phyloP scores from a whole-genome alignment of 2,329 filamentous ascomycete species.

The Fusarium tanahbumbuense region DNA sequence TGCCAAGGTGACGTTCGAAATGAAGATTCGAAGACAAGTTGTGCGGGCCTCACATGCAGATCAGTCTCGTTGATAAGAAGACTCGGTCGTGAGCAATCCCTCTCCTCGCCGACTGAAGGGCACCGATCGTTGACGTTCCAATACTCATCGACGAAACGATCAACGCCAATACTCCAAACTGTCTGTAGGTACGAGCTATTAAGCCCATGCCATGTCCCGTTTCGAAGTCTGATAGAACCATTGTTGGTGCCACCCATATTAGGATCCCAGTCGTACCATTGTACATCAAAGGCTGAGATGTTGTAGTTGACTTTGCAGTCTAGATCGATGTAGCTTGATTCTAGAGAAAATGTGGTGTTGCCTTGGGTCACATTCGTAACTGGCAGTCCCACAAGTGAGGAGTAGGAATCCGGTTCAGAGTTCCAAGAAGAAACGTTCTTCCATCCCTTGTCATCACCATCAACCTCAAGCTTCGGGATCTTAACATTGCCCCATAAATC shows the following conservation, averaged over 20 bases:
- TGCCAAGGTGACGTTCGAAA: not conserved
- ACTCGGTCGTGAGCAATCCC: not conserved
- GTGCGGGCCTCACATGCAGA: not conserved
- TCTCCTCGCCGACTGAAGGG: not conserved
- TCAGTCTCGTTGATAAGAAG: not conserved
- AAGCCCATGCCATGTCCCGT: slow-evolving; percentile 23
- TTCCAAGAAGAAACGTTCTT: not conserved
- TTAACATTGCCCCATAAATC: slow-evolving; percentile 25
- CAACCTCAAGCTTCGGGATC: slow-evolving; percentile 8
- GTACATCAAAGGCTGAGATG: not conserved
- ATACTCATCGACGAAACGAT: slow-evolving; percentile 2
- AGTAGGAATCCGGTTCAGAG: not conserved
- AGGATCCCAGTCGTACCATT: not conserved
- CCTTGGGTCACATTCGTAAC: not conserved
- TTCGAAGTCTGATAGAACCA: not conserved
- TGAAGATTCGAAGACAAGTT: not conserved
- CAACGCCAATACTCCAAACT: not conserved
- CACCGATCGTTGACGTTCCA: not conserved
- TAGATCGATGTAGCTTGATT: not conserved
- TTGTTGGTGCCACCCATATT: not conserved
- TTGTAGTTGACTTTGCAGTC: not conserved
- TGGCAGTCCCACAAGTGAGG: not conserved
- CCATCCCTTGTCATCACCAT: not conserved
- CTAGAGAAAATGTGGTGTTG: not conserved
- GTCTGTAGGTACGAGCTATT: not conserved